phyloP scores from a whole-genome alignment of 1,284 basidiomycete genomes.

The Sphagnurus paluster region DNA sequence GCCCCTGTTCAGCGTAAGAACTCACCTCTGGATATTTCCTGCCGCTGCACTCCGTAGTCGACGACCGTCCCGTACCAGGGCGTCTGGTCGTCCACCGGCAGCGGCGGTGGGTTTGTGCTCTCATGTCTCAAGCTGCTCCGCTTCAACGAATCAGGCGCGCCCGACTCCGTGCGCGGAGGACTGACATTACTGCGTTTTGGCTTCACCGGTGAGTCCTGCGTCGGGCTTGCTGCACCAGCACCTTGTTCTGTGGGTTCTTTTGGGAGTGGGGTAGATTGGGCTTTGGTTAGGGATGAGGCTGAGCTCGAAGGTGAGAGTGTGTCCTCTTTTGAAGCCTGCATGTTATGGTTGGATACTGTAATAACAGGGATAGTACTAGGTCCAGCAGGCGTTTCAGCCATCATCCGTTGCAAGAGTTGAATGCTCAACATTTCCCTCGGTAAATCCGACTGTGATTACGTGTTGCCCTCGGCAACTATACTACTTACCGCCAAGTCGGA shows the following conservation, averaged over 20 bases:
- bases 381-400: slow-evolving; percentile 11
- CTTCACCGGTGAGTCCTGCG: neutral
- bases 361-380: slow-evolving; percentile 14
- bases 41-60: slow-evolving; percentile 12
- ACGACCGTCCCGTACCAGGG: slow-evolving; percentile 17
- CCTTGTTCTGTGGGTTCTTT: neutral
- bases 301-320: slow-evolving; percentile 7
- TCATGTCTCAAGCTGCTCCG: slow-evolving; percentile 6
- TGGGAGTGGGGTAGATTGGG: slow-evolving; percentile 5
- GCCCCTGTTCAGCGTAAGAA: neutral
- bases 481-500: too few species aligned
- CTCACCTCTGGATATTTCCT: slow-evolving; percentile 15
- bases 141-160: slow-evolving; percentile 7
- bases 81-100: slow-evolving; percentile 3
- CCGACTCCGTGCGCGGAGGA: slow-evolving; percentile 12
- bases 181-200: neutral
- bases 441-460: too few species aligned
- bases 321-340: slow-evolving; percentile 3
- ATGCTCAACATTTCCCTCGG: too few species aligned
- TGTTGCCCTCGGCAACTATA: too few species aligned
- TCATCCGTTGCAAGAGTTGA: too few species aligned
- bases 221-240: too few species aligned
- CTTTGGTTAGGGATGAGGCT: slow-evolving; percentile 8
- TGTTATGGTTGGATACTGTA: slow-evolving; percentile 8
- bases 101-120: neutral